Evolutionary conservation across 148 eudicot genomes (phyloP).

Genomic region (Chenopodium album): DNA sequence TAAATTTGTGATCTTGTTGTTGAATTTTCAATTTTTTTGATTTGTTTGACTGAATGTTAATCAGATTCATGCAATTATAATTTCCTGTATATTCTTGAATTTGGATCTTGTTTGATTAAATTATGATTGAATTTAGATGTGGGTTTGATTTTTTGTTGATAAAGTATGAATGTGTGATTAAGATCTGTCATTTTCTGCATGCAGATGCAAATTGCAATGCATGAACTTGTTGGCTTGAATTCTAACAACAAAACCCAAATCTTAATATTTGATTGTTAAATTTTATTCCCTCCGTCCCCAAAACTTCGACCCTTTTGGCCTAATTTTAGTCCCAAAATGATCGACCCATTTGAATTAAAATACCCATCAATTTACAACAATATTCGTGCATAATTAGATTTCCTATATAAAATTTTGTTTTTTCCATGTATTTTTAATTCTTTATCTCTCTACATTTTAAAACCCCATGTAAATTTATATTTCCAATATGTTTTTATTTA

Average conservation of each 20-base stretch:
- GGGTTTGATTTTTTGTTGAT: background rate
- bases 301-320: too few species aligned
- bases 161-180: background rate
- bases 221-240: background rate
- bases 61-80: background rate
- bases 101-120: slow-evolving; percentile 4
- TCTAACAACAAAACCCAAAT: background rate
- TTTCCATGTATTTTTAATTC: too few species aligned
- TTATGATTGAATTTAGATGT: background rate
- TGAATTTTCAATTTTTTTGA: background rate
- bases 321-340: too few species aligned
- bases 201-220: slow-evolving; percentile 2
- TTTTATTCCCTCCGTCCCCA: too few species aligned
- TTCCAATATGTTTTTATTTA: too few species aligned
- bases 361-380: too few species aligned
- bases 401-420: too few species aligned
- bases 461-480: too few species aligned
- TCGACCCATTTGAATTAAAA: too few species aligned
- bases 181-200: background rate
- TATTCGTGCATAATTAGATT: too few species aligned
- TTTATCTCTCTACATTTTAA: too few species aligned
- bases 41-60: background rate
- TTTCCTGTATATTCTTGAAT: background rate
- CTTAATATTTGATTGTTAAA: background rate
- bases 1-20: slow-evolving; percentile 15